phyloP scores from a whole-genome alignment of 495 filamentous ascomycete species.

The Neurospora hispaniola region DNA sequence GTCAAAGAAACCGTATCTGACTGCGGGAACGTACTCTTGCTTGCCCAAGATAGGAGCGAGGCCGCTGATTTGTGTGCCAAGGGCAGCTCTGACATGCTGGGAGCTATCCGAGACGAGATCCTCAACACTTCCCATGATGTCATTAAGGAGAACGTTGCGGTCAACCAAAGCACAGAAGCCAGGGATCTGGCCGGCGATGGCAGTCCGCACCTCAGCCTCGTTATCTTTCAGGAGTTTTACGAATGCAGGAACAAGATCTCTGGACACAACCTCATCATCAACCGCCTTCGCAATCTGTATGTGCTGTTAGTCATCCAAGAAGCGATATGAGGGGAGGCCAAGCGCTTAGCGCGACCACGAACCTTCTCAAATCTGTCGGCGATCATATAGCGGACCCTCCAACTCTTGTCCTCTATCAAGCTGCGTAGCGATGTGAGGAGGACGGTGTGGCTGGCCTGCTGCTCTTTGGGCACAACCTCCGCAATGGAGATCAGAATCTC shows the following conservation, averaged over 20 bases:
- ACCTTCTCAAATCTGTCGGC: conserved; percentile 98
- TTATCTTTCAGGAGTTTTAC: conserved; percentile 95
- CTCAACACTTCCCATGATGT: conserved; percentile 94
- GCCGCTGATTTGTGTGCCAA: conserved; percentile 94
- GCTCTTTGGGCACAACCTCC: conserved; percentile 94
- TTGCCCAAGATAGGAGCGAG: conserved; percentile 95
- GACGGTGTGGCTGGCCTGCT: conserved; percentile 91
- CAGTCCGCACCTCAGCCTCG: conserved; percentile 94
- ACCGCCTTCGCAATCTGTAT: conserved; percentile 90
- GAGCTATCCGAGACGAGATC: conserved; percentile 92
- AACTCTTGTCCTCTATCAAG: conserved; percentile 97
- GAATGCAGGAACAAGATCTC: conserved; percentile 92
- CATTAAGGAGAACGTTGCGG: conserved; percentile 76
- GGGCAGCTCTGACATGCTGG: conserved; percentile 89
- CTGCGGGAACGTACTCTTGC: conserved; percentile 63
- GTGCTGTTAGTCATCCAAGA: background rate
- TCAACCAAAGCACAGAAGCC: conserved; percentile 90
- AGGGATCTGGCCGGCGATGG: conserved; percentile 94
- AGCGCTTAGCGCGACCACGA: conserved; percentile 1
- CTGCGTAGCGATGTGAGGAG: conserved; percentile 79
- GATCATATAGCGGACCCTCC: conserved; percentile 98
- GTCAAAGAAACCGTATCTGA: background rate
- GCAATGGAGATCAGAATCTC: conserved; percentile 95
- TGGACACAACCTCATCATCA: conserved; percentile 87
- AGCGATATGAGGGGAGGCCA: background rate